Evolutionary conservation across 2,329 filamentous ascomycete species (phyloP).

Genomic region (Bipolaris zeicola): DNA sequence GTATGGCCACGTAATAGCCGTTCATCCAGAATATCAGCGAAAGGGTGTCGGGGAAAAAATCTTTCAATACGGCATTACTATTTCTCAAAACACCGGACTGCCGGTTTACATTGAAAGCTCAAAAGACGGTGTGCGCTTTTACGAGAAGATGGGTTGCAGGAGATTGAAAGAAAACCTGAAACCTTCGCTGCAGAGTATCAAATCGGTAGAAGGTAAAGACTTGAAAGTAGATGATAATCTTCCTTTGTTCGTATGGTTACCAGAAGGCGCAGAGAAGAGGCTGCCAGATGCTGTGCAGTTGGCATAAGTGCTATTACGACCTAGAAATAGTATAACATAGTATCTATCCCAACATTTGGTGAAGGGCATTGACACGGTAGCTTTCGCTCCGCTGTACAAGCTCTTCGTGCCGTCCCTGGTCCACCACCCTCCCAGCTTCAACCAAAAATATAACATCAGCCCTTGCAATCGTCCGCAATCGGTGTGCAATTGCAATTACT

Average conservation of each 20-base stretch:
- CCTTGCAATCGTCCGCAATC: constrained; percentile 49
- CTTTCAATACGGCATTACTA: constrained; percentile 48
- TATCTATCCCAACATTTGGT: constrained; percentile 53
- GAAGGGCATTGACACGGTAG: constrained; percentile 57
- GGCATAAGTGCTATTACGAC: constrained; percentile 1
- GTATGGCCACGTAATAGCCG: constrained; percentile 51
- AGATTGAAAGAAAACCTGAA: constrained; percentile 49
- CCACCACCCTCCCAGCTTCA: constrained; percentile 56
- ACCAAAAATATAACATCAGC: constrained; percentile 55
- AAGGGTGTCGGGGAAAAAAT: constrained; percentile 52
- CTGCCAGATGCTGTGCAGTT: constrained; percentile 24
- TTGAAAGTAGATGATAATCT: constrained; percentile 15
- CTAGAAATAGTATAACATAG: constrained; percentile 7
- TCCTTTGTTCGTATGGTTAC: constrained; percentile 27
- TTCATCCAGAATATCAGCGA: constrained; percentile 52
- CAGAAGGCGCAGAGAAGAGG: constrained; percentile 10
- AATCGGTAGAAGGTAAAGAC: constrained; percentile 22
- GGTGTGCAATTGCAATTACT: constrained; percentile 54
- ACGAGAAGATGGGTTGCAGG: constrained; percentile 55
- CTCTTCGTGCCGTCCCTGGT: constrained; percentile 57
- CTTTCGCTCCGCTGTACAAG: constrained; percentile 56
- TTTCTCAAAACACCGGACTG: constrained; percentile 45
- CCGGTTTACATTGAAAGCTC: constrained; percentile 58
- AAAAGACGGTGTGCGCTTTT: constrained; percentile 50
- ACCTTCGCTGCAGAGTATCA: constrained; percentile 44